Conservation (phyloP, 345 rosid species). For the Hibiscus mutabilis region DNA sequence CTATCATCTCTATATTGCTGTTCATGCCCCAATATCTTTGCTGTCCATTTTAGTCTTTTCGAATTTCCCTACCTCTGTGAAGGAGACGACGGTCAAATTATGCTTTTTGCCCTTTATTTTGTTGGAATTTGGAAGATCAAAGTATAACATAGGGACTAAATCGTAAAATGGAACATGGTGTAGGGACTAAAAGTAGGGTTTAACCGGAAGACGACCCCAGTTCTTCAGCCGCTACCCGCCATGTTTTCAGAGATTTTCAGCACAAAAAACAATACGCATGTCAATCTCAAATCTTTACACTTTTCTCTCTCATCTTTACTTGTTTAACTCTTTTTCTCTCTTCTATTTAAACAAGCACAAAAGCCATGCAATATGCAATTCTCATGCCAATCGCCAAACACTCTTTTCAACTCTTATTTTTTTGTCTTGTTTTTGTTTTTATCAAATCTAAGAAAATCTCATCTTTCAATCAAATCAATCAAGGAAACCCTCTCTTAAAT, state of each 20-base stretch:
- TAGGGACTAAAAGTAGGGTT: background rate
- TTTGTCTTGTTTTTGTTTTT: background rate
- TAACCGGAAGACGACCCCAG: background rate
- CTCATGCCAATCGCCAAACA: background rate
- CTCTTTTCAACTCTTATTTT: background rate
- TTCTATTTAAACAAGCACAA: constrained; percentile 4
- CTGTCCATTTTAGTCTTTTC: background rate
- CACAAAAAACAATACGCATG: constrained; percentile 94
- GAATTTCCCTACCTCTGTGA: too few relatives aligned
- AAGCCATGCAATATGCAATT: constrained; percentile 16
- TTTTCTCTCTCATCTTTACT: background rate
- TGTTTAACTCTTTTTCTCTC: background rate
- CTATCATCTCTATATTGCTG: constrained; percentile 10
- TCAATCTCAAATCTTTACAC: constrained; percentile 27
- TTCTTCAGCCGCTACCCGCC: constrained; percentile 55
- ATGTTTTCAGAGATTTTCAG: constrained; percentile 84
- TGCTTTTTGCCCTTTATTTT: too few relatives aligned
- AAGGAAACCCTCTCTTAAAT: too few relatives aligned
- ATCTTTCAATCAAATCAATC: too few relatives aligned
- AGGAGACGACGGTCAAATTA: too few relatives aligned
- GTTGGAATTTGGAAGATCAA: too few relatives aligned
- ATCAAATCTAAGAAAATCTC: background rate
- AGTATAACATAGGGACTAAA: too few relatives aligned
- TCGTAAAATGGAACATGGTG: too few relatives aligned
- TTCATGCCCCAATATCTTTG: background rate